A percentile compares a stretch with the other conserved stretches of the same genome.
These are phyloP conservation scores for Carnegiea gigantea DNA, from an alignment of 179 eudicot species.

Conservation along the genomic window DNA sequence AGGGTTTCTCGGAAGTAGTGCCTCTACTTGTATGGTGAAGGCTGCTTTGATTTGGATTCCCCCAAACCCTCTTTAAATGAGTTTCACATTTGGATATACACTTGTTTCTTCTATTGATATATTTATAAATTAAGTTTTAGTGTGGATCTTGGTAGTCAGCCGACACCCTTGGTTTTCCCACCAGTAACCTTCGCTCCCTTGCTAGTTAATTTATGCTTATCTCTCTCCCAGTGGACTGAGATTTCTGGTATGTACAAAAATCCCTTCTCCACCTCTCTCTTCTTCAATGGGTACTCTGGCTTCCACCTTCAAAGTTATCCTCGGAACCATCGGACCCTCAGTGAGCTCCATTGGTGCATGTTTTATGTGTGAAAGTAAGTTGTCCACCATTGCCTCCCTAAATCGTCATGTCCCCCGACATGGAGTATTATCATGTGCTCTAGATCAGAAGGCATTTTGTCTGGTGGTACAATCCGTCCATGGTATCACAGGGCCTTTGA, in stretches of 20 bases:
- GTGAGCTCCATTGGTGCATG: conserved; percentile 28
- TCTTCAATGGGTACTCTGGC: conserved; percentile 35
- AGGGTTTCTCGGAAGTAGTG: too few relatives aligned
- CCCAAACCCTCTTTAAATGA: too few relatives aligned
- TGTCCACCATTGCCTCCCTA: conserved; percentile 46
- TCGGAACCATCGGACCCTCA: conserved; percentile 19
- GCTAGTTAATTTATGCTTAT: conserved; percentile 28
- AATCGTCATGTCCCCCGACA: conserved; percentile 40
- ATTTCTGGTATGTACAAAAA: conserved; percentile 38
- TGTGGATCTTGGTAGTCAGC: conserved; percentile 11
- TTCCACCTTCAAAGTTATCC: conserved; percentile 40
- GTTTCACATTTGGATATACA: background rate
- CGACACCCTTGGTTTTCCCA: conserved; percentile 47
- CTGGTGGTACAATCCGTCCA: conserved; percentile 47
- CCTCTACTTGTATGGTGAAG: too few relatives aligned
- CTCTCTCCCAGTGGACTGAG: conserved; percentile 41
- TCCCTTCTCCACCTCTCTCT: conserved; percentile 28
- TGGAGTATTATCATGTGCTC: conserved; percentile 40
- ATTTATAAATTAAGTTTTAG: background rate
- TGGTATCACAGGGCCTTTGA: conserved; percentile 37
- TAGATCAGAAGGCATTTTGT: conserved; percentile 43
- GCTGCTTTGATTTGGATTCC: too few relatives aligned
- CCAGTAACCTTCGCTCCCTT: conserved; percentile 40
- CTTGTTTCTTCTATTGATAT: background rate
- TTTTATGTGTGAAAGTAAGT: conserved; percentile 37